These are phyloP conservation scores for Mycena sp. DNA, from an alignment of 1,284 basidiomycete species.

Conservation along the genomic window DNA sequence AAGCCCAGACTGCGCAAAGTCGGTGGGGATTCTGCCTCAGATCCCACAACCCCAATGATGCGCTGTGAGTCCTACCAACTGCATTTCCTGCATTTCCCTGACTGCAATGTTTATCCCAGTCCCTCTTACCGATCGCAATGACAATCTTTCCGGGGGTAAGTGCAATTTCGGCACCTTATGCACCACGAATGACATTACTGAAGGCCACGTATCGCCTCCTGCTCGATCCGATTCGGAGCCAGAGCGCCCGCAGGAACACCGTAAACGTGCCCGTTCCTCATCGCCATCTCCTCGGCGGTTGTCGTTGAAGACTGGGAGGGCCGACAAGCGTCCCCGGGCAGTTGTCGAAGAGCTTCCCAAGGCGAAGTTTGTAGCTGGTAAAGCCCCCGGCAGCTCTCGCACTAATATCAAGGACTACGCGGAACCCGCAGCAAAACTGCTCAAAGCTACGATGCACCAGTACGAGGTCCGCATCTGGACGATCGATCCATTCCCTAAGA, in stretches of 20 bases:
- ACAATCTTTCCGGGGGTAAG: no score
- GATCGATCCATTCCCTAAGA: neutral
- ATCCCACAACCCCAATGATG: neutral
- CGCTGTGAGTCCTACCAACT: no score
- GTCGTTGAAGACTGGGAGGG: neutral
- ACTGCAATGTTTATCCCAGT: no score
- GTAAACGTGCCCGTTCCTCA: neutral
- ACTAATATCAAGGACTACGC: slow-evolving; percentile 16
- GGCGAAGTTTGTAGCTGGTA: slow-evolving; percentile 7
- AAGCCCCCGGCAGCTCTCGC: neutral
- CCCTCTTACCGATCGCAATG: no score
- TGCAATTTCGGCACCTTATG: no score
- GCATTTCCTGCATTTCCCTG: no score
- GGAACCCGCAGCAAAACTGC: neutral
- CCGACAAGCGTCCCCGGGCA: neutral
- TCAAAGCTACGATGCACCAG: slow-evolving; percentile 7
- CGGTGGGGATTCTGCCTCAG: neutral
- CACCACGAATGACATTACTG: no score
- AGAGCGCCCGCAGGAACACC: no score
- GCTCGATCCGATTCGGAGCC: no score
- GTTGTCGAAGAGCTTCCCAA: neutral
- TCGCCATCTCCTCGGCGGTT: no score
- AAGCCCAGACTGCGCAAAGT: slow-evolving; percentile 8
- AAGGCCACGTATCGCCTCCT: no score
- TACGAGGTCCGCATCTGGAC: slow-evolving; percentile 17